A percentile compares a stretch with the other conserved stretches of the same genome.
phyloP scores from a whole-genome alignment of 495 filamentous ascomycete genomes.

The Hypoxylon fuscum region DNA sequence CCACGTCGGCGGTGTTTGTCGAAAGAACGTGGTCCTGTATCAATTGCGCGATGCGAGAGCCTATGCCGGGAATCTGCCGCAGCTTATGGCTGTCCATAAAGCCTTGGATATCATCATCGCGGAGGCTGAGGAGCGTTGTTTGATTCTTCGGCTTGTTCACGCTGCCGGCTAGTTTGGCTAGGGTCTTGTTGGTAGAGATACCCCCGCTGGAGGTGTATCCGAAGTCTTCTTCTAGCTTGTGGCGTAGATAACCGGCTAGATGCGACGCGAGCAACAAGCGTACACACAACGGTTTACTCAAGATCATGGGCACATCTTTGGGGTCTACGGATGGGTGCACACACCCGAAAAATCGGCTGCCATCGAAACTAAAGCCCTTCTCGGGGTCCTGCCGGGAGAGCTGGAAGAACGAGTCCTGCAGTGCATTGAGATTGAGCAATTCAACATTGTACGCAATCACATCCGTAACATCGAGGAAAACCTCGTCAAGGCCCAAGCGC shows the following conservation, averaged over 20 bases:
- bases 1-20: constrained; percentile 49
- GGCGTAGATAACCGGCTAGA: constrained; percentile 74
- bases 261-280: constrained; percentile 77
- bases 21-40: constrained; percentile 70
- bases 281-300: constrained; percentile 50
- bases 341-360: constrained; percentile 58
- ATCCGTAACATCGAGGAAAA: constrained; percentile 79
- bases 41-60: constrained; percentile 76
- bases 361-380: constrained; percentile 80
- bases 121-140: constrained; percentile 79
- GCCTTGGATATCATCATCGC: constrained; percentile 55
- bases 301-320: background rate
- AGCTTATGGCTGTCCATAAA: constrained; percentile 84
- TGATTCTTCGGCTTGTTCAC: constrained; percentile 86
- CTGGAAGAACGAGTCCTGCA: constrained; percentile 78
- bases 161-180: constrained; percentile 86
- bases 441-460: constrained; percentile 81
- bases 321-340: constrained; percentile 28
- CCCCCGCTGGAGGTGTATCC: constrained; percentile 90
- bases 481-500: constrained; percentile 87
- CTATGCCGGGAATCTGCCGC: constrained; percentile 86
- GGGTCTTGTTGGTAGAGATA: constrained; percentile 82
- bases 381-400: constrained; percentile 80
- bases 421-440: constrained; percentile 71
- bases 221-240: constrained; percentile 75